Conservation (phyloP, 1,139 yeast species). For the Spencermartinsiella ligniputridi region DNA sequence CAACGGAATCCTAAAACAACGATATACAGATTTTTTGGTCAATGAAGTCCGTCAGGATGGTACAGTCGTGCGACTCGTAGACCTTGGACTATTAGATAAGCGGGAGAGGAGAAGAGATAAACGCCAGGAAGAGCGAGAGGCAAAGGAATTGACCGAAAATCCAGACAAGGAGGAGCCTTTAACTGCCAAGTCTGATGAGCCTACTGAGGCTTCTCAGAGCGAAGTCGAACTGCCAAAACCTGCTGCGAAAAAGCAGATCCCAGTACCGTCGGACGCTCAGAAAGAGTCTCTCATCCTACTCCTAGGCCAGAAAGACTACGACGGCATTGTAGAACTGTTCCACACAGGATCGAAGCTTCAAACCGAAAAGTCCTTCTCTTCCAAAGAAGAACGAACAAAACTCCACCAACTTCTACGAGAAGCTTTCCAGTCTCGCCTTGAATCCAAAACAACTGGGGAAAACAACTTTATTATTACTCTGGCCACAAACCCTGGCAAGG, state of each 20-base stretch:
- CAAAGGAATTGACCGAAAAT: conserved; percentile 29
- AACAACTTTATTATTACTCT: conserved; percentile 39
- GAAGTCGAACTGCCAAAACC: conserved; percentile 6
- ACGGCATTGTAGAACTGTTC: conserved; percentile 51
- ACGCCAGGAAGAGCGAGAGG: conserved; percentile 40
- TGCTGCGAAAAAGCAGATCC: background rate
- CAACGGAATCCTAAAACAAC: conserved; percentile 72
- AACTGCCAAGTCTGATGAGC: conserved; percentile 27
- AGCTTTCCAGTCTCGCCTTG: conserved; percentile 70
- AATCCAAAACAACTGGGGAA: conserved; percentile 67
- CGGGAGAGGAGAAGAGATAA: conserved; percentile 48
- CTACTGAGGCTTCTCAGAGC: conserved; percentile 20
- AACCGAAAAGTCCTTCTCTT: conserved; percentile 54
- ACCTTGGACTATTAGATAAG: conserved; percentile 64
- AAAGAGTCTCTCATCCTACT: conserved; percentile 42
- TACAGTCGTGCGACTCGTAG: conserved; percentile 66
- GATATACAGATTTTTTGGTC: conserved; percentile 93
- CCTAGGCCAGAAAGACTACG: conserved; percentile 58
- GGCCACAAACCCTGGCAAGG: conserved; percentile 16
- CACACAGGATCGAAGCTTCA: conserved; percentile 55
- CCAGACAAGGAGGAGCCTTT: conserved; percentile 19
- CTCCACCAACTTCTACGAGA: conserved; percentile 73
- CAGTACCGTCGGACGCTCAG: conserved; percentile 22
- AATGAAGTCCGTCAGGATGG: conserved; percentile 74
- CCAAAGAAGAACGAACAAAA: conserved; percentile 66